Evolutionary conservation across 805 yeast species (phyloP).

Genomic region (Candida stauntonica): DNA sequence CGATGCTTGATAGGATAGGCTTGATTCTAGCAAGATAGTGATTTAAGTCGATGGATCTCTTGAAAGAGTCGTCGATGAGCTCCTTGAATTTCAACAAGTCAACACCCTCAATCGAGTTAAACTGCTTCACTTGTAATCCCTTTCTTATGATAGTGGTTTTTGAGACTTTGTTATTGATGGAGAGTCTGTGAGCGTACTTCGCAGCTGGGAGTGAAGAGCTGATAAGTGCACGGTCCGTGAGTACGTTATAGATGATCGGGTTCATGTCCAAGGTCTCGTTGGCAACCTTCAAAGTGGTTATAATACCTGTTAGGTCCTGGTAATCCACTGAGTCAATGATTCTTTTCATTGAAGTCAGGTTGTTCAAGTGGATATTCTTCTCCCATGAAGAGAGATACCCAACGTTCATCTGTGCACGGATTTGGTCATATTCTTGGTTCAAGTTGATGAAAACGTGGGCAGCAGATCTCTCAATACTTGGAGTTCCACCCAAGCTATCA

Average conservation of each 20-base stretch:
- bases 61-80: constrained; percentile 78
- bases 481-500: constrained; percentile 87
- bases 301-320: constrained; percentile 66
- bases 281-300: constrained; percentile 80
- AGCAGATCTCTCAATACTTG: constrained; percentile 76
- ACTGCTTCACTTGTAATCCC: constrained; percentile 42
- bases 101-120: constrained; percentile 10
- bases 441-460: constrained; percentile 86
- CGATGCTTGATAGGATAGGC: constrained; percentile 64
- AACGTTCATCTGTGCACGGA: constrained; percentile 57
- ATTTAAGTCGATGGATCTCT: constrained; percentile 56
- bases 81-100: constrained; percentile 53
- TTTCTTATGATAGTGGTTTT: constrained; percentile 72
- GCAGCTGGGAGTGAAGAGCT: constrained; percentile 85
- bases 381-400: constrained; percentile 45
- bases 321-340: constrained; percentile 43
- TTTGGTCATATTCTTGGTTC: constrained; percentile 71
- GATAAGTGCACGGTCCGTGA: constrained; percentile 87
- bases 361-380: constrained; percentile 56
- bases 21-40: constrained; percentile 67
- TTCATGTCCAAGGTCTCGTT: constrained; percentile 48
- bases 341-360: constrained; percentile 61
- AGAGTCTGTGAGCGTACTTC: constrained; percentile 26
- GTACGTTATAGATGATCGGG: constrained; percentile 83
- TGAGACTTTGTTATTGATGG: constrained; percentile 24